phyloP scores from a whole-genome alignment of 2,329 filamentous ascomycete species.

The Ascochyta lentis region DNA sequence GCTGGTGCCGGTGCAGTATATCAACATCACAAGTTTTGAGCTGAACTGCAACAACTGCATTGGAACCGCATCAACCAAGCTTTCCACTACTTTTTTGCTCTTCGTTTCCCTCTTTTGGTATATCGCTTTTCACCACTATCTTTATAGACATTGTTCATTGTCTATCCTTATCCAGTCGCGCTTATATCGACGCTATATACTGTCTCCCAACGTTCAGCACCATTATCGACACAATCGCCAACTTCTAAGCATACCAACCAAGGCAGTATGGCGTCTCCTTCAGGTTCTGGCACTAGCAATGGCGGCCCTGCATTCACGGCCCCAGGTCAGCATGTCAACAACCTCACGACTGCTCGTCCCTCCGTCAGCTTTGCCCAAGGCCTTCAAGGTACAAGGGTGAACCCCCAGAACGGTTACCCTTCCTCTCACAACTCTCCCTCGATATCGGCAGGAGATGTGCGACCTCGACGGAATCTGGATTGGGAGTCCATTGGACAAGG shows the following conservation, averaged over 20 bases:
- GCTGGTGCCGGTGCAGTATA: not conserved
- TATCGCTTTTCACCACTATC: not conserved
- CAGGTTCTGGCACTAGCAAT: not conserved
- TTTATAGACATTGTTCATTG: not conserved
- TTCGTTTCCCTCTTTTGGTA: not conserved
- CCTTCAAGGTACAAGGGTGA: not conserved
- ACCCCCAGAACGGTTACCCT: not conserved
- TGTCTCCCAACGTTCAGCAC: not conserved
- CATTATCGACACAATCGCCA: not conserved
- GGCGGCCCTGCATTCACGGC: not conserved
- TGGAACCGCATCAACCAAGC: not conserved
- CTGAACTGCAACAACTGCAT: not conserved
- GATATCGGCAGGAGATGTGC: not conserved
- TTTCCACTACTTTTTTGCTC: not conserved
- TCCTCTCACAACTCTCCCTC: not conserved
- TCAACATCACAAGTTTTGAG: not conserved
- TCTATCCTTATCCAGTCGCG: not conserved
- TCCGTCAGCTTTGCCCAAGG: not conserved
- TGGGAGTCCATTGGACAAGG: not conserved
- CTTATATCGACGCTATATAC: not conserved
- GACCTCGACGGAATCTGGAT: not conserved
- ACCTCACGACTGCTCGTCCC: not conserved
- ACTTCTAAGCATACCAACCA: rapidly evolving
- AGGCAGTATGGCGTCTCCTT: not conserved
- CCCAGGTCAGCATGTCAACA: not conserved